These are phyloP conservation scores for Quillaja saponaria DNA, from an alignment of 306 rosid species.

Conservation along the genomic window DNA sequence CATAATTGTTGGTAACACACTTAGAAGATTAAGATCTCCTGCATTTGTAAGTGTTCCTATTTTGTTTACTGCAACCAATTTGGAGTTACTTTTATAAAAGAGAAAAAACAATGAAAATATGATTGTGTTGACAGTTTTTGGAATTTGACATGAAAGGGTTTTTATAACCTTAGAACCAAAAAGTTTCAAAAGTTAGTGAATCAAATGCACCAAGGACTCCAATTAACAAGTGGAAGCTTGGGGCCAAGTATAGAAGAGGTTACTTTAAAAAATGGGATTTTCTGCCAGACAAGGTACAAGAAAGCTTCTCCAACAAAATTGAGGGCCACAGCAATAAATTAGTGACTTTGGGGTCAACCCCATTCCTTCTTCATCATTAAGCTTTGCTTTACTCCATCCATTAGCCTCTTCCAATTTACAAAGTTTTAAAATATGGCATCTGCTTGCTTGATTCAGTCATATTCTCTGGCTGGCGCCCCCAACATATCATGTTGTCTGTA, in stretches of 20 bases:
- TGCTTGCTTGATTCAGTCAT: slow-evolving; percentile 25
- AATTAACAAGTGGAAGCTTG: slow-evolving; percentile 21
- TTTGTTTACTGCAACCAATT: too few relatives aligned
- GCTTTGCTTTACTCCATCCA: slow-evolving; percentile 42
- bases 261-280: slow-evolving; percentile 24
- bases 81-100: too few relatives aligned
- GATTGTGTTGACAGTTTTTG: too few relatives aligned
- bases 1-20: too few relatives aligned
- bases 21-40: too few relatives aligned
- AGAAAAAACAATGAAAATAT: too few relatives aligned
- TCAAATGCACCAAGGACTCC: too few relatives aligned
- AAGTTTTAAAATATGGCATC: not conserved
- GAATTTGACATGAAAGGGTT: too few relatives aligned
- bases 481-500: slow-evolving; percentile 19
- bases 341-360: slow-evolving; percentile 17
- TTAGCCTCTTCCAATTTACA: slow-evolving; percentile 10
- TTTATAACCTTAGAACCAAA: too few relatives aligned
- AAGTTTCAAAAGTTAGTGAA: too few relatives aligned
- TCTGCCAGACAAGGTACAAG: slow-evolving; percentile 20
- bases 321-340: slow-evolving; percentile 26
- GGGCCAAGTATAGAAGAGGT: slow-evolving; percentile 25
- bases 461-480: slow-evolving; percentile 31
- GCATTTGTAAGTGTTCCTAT: too few relatives aligned
- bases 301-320: slow-evolving; percentile 33
- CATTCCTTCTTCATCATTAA: slow-evolving; percentile 38